Conservation (phyloP, 2,329 filamentous ascomycete genomes). For the Tolypocladium cylindrosporum region DNA sequence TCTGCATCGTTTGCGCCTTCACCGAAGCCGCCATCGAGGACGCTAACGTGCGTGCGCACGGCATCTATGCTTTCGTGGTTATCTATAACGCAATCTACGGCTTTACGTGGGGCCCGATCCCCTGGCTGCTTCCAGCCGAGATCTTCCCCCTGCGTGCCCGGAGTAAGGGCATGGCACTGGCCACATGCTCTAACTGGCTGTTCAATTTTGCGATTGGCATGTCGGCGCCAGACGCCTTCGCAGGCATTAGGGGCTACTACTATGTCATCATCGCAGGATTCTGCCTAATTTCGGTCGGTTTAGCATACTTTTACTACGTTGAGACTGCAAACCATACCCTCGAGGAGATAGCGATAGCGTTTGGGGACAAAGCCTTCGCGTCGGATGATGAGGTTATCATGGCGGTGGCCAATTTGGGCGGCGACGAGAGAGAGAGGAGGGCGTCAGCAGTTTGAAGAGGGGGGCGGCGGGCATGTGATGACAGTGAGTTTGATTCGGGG, state of each 20-base stretch:
- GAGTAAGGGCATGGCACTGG: conserved; percentile 28
- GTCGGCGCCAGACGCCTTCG: conserved; percentile 30
- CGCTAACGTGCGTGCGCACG: neutral
- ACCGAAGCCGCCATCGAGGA: neutral
- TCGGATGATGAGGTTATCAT: neutral
- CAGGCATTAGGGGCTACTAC: conserved; percentile 29
- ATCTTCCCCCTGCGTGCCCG: conserved; percentile 24
- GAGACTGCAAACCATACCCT: neutral
- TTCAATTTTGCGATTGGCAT: conserved; percentile 21
- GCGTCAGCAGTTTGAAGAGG: neutral
- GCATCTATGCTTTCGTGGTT: neutral
- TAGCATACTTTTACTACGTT: neutral
- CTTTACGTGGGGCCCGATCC: conserved; percentile 27
- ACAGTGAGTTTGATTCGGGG: too few species aligned
- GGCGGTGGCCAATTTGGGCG: neutral
- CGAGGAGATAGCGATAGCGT: neutral
- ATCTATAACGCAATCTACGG: neutral
- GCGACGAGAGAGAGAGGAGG: neutral
- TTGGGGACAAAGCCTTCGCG: neutral
- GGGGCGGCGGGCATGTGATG: neutral
- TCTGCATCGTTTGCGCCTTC: neutral
- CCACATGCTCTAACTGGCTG: conserved; percentile 26
- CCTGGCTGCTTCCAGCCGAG: conserved; percentile 22
- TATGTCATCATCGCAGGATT: conserved; percentile 31
- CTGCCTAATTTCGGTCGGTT: conserved; percentile 15